phyloP scores from a whole-genome alignment of 78 protist genomes.

The Guillardia theta region DNA sequence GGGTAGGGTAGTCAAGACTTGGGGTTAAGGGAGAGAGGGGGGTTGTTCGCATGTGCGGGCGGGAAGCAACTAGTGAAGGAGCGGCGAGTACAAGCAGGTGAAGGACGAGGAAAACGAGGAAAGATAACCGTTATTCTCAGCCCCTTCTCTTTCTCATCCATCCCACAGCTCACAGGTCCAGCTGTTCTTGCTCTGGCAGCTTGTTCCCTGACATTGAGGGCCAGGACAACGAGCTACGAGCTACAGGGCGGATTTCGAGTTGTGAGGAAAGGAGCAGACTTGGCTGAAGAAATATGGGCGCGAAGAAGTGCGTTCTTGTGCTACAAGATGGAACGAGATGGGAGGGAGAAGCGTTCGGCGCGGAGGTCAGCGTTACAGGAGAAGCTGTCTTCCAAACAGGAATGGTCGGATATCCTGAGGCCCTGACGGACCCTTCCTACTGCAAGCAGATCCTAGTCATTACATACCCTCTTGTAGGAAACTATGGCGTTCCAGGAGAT shows the following conservation, averaged over 20 bases:
- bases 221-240: neutral
- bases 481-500: conserved; percentile 91
- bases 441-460: conserved; percentile 85
- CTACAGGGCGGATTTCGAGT: neutral
- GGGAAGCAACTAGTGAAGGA: too few species aligned
- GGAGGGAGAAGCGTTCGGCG: conserved; percentile 87
- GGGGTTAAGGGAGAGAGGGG: too few species aligned
- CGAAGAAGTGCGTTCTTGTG: conserved; percentile 50
- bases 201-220: neutral
- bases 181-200: too few species aligned
- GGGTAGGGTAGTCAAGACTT: too few species aligned
- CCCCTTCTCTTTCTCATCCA: neutral
- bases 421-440: conserved; percentile 95
- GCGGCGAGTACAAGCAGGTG: too few species aligned
- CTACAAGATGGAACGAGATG: conserved; percentile 88
- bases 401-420: conserved; percentile 96
- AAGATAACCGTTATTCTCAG: neutral
- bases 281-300: neutral
- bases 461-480: conserved; percentile 91
- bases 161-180: neutral
- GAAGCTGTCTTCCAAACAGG: conserved; percentile 93
- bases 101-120: neutral
- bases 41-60: too few species aligned
- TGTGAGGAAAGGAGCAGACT: neutral
- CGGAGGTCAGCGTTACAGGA: conserved; percentile 71